phyloP scores from a whole-genome alignment of 345 rosid species.

The Dipteronia dyeriana region DNA sequence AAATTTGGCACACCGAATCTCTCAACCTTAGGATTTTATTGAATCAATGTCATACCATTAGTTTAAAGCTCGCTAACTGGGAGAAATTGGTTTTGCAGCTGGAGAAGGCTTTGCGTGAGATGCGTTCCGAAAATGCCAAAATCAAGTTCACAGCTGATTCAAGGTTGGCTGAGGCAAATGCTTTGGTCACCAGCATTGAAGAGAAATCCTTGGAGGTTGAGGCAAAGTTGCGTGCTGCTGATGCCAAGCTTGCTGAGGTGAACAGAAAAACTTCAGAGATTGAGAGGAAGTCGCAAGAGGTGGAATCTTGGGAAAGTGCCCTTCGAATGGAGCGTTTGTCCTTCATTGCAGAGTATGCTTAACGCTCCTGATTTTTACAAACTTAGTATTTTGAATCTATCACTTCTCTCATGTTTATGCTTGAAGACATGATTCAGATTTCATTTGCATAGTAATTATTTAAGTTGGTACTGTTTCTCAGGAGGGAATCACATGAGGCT shows the following conservation, averaged over 20 bases:
- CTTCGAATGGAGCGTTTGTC: slow-evolving; percentile 75
- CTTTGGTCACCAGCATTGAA: slow-evolving; percentile 71
- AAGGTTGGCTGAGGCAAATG: slow-evolving; percentile 84
- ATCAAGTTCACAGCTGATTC: slow-evolving; percentile 92
- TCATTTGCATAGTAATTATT: background rate
- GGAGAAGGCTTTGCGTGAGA: slow-evolving; percentile 79
- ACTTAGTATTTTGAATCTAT: slow-evolving; percentile 1
- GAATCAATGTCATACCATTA: background rate
- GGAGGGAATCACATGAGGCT: slow-evolving; percentile 73
- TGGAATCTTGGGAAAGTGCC: slow-evolving; percentile 69
- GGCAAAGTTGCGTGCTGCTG: slow-evolving; percentile 73
- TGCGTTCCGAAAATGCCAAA: slow-evolving; percentile 89
- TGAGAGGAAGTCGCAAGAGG: slow-evolving; percentile 72
- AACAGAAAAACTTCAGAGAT: slow-evolving; percentile 82
- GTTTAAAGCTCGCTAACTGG: background rate
- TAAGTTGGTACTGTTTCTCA: slow-evolving; percentile 27
- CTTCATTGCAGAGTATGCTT: slow-evolving; percentile 72
- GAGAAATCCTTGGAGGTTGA: slow-evolving; percentile 88
- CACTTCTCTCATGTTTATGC: background rate
- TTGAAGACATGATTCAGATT: background rate
- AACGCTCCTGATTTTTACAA: slow-evolving; percentile 9
- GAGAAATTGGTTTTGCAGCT: slow-evolving; percentile 48
- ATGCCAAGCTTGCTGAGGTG: slow-evolving; percentile 93
- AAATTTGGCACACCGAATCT: background rate
- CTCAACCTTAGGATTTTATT: background rate